These are phyloP conservation scores for Leccinum olivaceopallidum DNA, from an alignment of 768 basidiomycete genomes.

Conservation along the genomic window DNA sequence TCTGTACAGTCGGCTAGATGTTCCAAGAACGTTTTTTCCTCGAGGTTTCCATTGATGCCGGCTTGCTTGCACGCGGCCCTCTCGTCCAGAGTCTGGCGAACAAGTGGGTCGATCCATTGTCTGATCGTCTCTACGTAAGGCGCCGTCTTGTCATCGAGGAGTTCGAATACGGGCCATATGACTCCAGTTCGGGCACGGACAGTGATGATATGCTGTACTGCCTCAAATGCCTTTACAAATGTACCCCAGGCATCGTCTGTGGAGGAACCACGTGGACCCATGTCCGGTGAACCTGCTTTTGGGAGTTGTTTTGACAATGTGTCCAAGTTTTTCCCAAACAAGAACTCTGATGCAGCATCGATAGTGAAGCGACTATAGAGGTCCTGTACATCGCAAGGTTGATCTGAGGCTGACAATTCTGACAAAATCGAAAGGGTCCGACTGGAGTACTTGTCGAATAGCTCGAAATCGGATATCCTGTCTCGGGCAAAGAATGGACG, in stretches of 20 bases:
- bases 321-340: slow-evolving; percentile 66
- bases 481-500: slow-evolving; percentile 79
- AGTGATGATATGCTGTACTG: slow-evolving; percentile 37
- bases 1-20: slow-evolving; percentile 67
- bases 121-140: slow-evolving; percentile 38
- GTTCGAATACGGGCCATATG: slow-evolving; percentile 45
- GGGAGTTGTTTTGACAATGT: slow-evolving; percentile 59
- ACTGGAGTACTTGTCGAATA: slow-evolving; percentile 57
- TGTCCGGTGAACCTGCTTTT: slow-evolving; percentile 41
- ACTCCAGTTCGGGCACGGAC: slow-evolving; percentile 37
- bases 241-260: slow-evolving; percentile 62
- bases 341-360: slow-evolving; percentile 71
- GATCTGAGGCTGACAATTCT: slow-evolving; percentile 34
- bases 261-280: slow-evolving; percentile 61
- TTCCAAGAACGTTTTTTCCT: slow-evolving; percentile 64
- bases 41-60: slow-evolving; percentile 39
- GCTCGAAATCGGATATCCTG: slow-evolving; percentile 66
- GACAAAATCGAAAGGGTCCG: slow-evolving; percentile 53
- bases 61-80: slow-evolving; percentile 40
- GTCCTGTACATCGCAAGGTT: slow-evolving; percentile 66
- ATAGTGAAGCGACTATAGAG: slow-evolving; percentile 67
- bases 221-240: slow-evolving; percentile 47
- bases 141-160: slow-evolving; percentile 39
- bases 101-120: slow-evolving; percentile 61
- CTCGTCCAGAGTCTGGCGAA: slow-evolving; percentile 50